phyloP scores from a whole-genome alignment of 306 rosid genomes.

The Prunus mira region DNA sequence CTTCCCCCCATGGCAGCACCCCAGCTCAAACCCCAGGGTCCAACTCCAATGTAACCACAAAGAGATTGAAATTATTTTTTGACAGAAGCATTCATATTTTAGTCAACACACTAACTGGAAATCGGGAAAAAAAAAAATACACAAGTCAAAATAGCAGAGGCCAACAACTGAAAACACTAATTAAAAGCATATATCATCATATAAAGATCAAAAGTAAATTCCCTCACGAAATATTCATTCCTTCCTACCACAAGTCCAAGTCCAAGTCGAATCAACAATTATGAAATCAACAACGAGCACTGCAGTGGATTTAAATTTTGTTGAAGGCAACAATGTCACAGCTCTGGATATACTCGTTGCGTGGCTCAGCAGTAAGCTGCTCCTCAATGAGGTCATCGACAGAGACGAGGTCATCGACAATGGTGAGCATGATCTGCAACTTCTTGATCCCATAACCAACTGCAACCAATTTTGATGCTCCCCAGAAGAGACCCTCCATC shows the following conservation, averaged over 20 bases:
- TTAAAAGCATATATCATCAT: neutral
- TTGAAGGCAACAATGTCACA: constrained; percentile 95
- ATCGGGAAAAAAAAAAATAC: neutral
- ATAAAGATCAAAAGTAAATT: neutral
- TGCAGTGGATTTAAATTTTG: constrained; percentile 53
- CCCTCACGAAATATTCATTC: neutral
- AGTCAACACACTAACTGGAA: neutral
- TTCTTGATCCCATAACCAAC: constrained; percentile 94
- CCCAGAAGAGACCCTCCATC: constrained; percentile 79
- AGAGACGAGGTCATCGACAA: constrained; percentile 83
- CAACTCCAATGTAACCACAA: too few species aligned
- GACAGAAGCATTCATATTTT: neutral
- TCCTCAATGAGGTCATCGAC: constrained; percentile 78
- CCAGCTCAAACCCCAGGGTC: too few species aligned
- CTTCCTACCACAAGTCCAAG: neutral
- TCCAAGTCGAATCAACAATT: neutral
- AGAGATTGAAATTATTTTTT: too few species aligned
- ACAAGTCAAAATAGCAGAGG: neutral
- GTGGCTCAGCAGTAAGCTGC: constrained; percentile 63
- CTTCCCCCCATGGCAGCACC: too few species aligned
- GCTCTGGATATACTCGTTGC: constrained; percentile 72
- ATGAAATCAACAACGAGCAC: neutral
- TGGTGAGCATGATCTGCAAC: constrained; percentile 79
- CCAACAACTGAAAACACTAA: neutral
- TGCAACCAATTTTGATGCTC: constrained; percentile 79